Evolutionary conservation across 2,329 filamentous ascomycete species (phyloP).

Genomic region (Cyanodermella asteris): DNA sequence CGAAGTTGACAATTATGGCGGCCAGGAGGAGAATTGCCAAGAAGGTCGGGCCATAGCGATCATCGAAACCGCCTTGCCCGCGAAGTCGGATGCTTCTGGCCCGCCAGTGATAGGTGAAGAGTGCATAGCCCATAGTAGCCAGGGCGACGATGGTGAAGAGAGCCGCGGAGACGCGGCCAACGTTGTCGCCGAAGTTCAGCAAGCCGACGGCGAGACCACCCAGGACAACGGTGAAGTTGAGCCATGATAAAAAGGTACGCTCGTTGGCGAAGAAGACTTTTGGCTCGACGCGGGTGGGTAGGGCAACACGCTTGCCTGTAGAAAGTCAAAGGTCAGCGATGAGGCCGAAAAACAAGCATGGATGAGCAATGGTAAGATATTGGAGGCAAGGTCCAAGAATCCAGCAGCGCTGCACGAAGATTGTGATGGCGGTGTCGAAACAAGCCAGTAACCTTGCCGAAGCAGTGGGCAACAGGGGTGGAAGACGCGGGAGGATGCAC

Average conservation of each 20-base stretch:
- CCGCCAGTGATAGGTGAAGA: constrained; percentile 92
- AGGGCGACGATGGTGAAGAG: constrained; percentile 90
- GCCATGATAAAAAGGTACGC: constrained; percentile 96
- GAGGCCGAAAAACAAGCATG: background rate
- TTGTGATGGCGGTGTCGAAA: background rate
- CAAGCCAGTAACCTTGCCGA: no score
- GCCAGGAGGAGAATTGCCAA: constrained; percentile 66
- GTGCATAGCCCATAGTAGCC: constrained; percentile 83
- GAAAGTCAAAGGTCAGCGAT: no score
- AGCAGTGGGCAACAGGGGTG: background rate
- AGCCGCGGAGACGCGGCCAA: constrained; percentile 82
- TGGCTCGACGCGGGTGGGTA: constrained; percentile 91
- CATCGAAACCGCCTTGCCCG: constrained; percentile 89
- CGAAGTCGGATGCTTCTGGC: constrained; percentile 78
- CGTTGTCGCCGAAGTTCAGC: constrained; percentile 89
- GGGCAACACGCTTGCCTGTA: constrained; percentile 88
- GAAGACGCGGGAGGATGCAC: background rate
- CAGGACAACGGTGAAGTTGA: constrained; percentile 98
- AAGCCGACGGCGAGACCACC: constrained; percentile 91
- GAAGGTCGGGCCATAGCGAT: constrained; percentile 81
- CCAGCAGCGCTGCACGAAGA: background rate
- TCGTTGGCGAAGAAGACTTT: constrained; percentile 99
- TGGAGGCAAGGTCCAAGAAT: background rate
- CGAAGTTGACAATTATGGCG: constrained; percentile 91
- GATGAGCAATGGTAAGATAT: constrained; percentile 2